Percentiles rank a stretch among this genome's conserved stretches.
Evolutionary conservation across 2,329 filamentous ascomycete species (phyloP).

Genomic region (Colletotrichum camelliae): DNA sequence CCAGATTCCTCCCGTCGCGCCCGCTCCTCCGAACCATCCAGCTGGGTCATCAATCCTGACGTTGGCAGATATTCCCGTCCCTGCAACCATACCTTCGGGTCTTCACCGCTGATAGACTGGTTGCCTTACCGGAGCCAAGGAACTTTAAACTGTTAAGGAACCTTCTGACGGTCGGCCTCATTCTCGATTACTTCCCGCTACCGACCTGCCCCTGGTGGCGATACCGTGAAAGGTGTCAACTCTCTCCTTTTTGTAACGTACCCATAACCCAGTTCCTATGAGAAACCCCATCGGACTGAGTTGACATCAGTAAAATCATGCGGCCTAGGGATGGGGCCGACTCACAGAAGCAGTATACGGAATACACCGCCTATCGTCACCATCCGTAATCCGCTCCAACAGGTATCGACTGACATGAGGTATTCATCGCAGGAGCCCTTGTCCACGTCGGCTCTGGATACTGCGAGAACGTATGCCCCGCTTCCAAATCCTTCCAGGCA

Average conservation of each 20-base stretch:
- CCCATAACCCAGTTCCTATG: background rate
- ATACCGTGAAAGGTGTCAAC: background rate
- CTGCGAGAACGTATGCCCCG: background rate
- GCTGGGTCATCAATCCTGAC: background rate
- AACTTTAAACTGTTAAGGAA: background rate
- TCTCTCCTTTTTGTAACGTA: background rate
- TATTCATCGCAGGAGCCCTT: background rate
- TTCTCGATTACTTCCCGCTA: background rate
- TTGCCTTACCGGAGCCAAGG: background rate
- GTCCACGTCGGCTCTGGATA: background rate
- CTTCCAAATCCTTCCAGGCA: background rate
- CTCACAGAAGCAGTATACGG: background rate
- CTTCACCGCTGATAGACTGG: background rate
- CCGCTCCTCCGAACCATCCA: conserved; percentile 8
- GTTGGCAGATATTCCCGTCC: background rate
- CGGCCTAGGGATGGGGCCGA: background rate
- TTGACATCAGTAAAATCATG: background rate
- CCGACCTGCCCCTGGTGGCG: background rate
- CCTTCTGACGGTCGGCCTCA: background rate
- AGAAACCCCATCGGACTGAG: background rate
- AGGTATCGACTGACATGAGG: background rate
- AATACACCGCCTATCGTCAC: background rate
- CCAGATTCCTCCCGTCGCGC: background rate
- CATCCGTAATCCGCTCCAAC: background rate
- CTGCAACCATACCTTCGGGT: background rate